phyloP scores from a whole-genome alignment of 176 grass and related monocot species.

The Coix lacrymajobi region DNA sequence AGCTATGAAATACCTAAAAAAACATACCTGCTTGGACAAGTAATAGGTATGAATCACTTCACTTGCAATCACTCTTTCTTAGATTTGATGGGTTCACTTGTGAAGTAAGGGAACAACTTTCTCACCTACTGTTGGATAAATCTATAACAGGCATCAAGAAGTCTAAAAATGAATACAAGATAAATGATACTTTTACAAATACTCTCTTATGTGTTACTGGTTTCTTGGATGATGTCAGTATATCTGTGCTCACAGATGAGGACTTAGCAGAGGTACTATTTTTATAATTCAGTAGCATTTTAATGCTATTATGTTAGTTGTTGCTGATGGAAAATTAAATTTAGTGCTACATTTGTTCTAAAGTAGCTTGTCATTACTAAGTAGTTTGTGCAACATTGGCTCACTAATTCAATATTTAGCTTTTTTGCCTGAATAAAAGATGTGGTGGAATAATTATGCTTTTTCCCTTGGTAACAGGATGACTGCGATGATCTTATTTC shows the following conservation, averaged over 20 bases:
- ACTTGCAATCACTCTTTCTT: constrained; percentile 1
- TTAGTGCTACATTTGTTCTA: neutral
- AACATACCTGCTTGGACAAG: constrained; percentile 54
- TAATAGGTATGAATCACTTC: constrained; percentile 58
- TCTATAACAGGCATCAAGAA: constrained; percentile 60
- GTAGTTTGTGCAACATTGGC: neutral
- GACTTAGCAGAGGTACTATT: constrained; percentile 73
- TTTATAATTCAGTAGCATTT: constrained; percentile 1
- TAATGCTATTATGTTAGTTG: neutral
- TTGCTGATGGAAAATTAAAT: neutral
- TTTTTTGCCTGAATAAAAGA: neutral
- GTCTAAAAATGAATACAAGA: constrained; percentile 50
- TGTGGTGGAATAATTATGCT: constrained; percentile 12
- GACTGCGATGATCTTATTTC: constrained; percentile 58
- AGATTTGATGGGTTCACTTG: constrained; percentile 6
- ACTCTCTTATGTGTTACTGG: constrained; percentile 62
- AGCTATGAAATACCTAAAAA: constrained; percentile 23
- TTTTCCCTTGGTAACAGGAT: constrained; percentile 52
- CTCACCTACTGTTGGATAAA: constrained; percentile 14
- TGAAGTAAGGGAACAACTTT: constrained; percentile 9
- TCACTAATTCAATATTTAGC: neutral
- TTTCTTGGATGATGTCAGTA: constrained; percentile 43
- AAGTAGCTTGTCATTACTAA: constrained; percentile 5
- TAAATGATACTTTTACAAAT: constrained; percentile 50
- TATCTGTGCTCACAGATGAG: constrained; percentile 57